Conservation (phyloP, 176 grass and related monocot genomes). For the Oryza meridionalis region DNA sequence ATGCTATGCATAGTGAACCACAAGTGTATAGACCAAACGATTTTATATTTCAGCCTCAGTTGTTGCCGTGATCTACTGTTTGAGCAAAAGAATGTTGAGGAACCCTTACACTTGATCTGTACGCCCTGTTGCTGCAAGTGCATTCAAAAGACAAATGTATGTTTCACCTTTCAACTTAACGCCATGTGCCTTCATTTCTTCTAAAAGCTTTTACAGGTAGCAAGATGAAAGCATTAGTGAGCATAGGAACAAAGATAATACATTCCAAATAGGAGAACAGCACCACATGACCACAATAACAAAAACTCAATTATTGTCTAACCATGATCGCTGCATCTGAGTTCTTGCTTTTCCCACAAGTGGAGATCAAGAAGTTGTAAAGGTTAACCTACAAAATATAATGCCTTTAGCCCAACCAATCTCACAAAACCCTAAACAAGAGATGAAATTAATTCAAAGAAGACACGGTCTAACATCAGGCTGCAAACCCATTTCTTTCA, state of each 20-base stretch:
- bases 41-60: not conserved
- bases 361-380: constrained; percentile 97
- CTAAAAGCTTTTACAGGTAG: constrained; percentile 77
- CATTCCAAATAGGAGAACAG: not conserved
- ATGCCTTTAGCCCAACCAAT: constrained; percentile 32
- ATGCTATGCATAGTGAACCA: constrained; percentile 17
- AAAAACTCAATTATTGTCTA: constrained; percentile 14
- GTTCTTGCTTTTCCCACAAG: constrained; percentile 89
- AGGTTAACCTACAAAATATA: constrained; percentile 87
- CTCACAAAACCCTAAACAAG: not conserved
- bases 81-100: constrained; percentile 3
- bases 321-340: constrained; percentile 91
- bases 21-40: not conserved
- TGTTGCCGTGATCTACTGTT: constrained; percentile 6
- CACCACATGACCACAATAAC: not conserved
- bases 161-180: constrained; percentile 95
- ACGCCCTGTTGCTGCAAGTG: constrained; percentile 75
- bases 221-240: constrained; percentile 8
- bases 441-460: constrained; percentile 30
- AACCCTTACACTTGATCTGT: constrained; percentile 87
- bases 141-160: constrained; percentile 92
- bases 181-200: constrained; percentile 90
- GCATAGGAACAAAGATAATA: constrained; percentile 2
- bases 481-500: constrained; percentile 88
- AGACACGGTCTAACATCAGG: constrained; percentile 70